Evolutionary conservation across 495 filamentous ascomycete species (phyloP).

Genomic region (Barbatosphaeria neglecta): DNA sequence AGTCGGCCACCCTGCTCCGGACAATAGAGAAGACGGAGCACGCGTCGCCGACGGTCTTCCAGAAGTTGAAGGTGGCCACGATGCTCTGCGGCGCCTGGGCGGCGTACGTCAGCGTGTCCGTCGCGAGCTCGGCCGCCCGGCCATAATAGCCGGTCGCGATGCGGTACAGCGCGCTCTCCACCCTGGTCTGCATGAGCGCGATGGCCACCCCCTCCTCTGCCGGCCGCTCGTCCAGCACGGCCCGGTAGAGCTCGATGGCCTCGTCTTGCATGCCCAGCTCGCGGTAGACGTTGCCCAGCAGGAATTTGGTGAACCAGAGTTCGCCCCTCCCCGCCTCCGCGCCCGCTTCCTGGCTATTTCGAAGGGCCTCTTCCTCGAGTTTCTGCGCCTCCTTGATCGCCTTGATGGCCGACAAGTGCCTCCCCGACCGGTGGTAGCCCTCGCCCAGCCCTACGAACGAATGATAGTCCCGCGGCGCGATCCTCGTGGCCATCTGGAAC

Average conservation of each 20-base stretch:
- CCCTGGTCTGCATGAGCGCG: conserved; percentile 72
- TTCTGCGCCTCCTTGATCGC: conserved; percentile 72
- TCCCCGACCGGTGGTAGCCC: conserved; percentile 86
- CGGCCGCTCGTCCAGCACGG: conserved; percentile 52
- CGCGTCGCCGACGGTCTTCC: conserved; percentile 88
- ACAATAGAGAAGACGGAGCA: conserved; percentile 72
- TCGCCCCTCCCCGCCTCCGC: conserved; percentile 36
- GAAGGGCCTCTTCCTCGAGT: conserved; percentile 48
- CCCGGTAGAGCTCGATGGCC: conserved; percentile 62
- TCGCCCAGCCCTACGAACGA: conserved; percentile 94
- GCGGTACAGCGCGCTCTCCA: conserved; percentile 67
- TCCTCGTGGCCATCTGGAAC: conserved; percentile 81
- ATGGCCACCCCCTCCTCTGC: conserved; percentile 78
- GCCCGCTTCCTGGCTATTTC: too few relatives aligned
- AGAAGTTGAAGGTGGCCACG: conserved; percentile 76
- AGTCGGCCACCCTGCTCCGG: conserved; percentile 45
- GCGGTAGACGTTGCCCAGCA: conserved; percentile 89
- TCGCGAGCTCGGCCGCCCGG: conserved; percentile 56
- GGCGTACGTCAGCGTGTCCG: conserved; percentile 22
- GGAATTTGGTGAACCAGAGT: conserved; percentile 89
- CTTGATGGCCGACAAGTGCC: conserved; percentile 85
- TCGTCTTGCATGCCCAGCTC: conserved; percentile 83
- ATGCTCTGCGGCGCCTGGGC: conserved; percentile 19
- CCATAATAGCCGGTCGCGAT: conserved; percentile 77
- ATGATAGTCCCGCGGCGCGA: conserved; percentile 76